Percentiles rank a stretch among this genome's conserved stretches.
Evolutionary conservation across 495 filamentous ascomycete species (phyloP).

Genomic region (Hypoxylon fuscum): DNA sequence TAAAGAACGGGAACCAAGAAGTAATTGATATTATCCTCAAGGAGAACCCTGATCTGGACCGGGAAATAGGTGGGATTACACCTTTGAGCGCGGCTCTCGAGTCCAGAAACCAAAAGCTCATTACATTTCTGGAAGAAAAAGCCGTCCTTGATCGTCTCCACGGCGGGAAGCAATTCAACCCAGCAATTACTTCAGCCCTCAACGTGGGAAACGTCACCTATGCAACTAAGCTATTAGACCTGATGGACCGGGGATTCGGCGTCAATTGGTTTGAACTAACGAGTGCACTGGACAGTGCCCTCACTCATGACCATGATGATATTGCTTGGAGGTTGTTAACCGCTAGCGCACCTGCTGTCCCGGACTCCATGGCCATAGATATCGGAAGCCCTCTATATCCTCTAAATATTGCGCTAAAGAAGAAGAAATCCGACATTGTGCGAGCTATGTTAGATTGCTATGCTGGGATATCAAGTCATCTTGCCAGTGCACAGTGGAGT

Average conservation of each 20-base stretch:
- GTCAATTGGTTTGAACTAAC: background rate
- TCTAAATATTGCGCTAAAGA: background rate
- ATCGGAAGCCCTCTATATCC: background rate
- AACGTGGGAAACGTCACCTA: background rate
- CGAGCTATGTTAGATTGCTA: background rate
- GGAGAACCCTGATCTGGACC: background rate
- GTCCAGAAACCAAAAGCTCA: background rate
- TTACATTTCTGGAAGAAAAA: background rate
- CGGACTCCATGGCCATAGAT: background rate
- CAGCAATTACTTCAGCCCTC: background rate
- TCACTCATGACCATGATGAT: background rate
- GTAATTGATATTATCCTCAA: background rate
- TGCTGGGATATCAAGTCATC: background rate
- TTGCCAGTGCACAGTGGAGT: background rate
- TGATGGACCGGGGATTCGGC: no score
- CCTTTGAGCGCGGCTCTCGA: background rate
- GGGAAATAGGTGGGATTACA: background rate
- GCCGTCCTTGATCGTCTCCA: background rate
- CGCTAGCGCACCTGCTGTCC: background rate
- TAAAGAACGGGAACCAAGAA: background rate
- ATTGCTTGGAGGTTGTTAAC: background rate
- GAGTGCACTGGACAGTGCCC: background rate
- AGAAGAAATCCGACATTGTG: background rate
- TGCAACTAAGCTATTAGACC: background rate
- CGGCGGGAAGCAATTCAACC: background rate